Evolutionary conservation across 805 yeast genomes (phyloP).

Genomic region (Schizosaccharomyces pombe): ASM294v3 CU329670.1:2778001-2778500

Average conservation of each 20-base stretch:
- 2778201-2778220: background rate
- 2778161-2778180: background rate
- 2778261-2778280: background rate
- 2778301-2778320: background rate
- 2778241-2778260: background rate
- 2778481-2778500: background rate
- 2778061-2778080: background rate
- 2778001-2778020: background rate
- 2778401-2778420: background rate
- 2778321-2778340: background rate
- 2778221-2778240: background rate
- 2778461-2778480: background rate
- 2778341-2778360: background rate
- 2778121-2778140: background rate
- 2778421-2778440: background rate
- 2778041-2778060: background rate
- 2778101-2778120: background rate
- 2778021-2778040: background rate
- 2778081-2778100: background rate
- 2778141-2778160: background rate
- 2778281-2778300: background rate
- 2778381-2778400: background rate
- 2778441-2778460: background rate
- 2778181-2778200: background rate
- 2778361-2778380: background rate